Evolutionary conservation across 2,329 filamentous ascomycete species (phyloP).

Genomic region (Aspergillus fumigatiaffinis): DNA sequence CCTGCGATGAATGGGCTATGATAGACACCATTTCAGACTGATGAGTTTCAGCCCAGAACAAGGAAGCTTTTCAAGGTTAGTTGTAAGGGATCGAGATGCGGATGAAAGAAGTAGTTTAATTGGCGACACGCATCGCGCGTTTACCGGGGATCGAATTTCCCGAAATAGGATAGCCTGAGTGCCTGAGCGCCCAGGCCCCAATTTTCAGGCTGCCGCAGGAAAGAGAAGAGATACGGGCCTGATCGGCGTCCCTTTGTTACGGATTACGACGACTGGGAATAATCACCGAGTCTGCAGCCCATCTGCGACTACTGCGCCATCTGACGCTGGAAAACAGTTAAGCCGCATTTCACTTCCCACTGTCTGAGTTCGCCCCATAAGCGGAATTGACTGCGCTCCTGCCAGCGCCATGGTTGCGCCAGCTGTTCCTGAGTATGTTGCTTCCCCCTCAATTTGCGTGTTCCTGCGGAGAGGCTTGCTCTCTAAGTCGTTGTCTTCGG

Average conservation of each 20-base stretch:
- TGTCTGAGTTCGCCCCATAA: neutral
- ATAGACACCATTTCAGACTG: constrained; percentile 20
- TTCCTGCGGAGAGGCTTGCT: constrained; percentile 17
- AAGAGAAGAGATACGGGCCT: neutral
- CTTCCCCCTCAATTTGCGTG: constrained; percentile 23
- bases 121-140: constrained; percentile 19
- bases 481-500: constrained; percentile 18
- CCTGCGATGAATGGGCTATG: constrained; percentile 2
- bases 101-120: constrained; percentile 4
- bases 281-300: neutral
- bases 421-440: constrained; percentile 68
- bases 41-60: neutral
- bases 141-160: constrained; percentile 12
- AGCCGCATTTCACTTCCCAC: neutral
- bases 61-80: neutral
- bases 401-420: constrained; percentile 63
- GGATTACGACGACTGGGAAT: constrained; percentile 12
- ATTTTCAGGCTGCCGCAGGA: neutral
- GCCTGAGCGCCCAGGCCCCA: constrained; percentile 12
- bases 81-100: neutral
- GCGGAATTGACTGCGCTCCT: constrained; percentile 15
- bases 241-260: constrained; percentile 10
- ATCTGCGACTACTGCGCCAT: neutral
- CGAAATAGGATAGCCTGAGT: constrained; percentile 14
- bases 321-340: constrained; percentile 2